Conservation (phyloP, 1,139 yeast species). For the Meyerozyma carpophila region DNA sequence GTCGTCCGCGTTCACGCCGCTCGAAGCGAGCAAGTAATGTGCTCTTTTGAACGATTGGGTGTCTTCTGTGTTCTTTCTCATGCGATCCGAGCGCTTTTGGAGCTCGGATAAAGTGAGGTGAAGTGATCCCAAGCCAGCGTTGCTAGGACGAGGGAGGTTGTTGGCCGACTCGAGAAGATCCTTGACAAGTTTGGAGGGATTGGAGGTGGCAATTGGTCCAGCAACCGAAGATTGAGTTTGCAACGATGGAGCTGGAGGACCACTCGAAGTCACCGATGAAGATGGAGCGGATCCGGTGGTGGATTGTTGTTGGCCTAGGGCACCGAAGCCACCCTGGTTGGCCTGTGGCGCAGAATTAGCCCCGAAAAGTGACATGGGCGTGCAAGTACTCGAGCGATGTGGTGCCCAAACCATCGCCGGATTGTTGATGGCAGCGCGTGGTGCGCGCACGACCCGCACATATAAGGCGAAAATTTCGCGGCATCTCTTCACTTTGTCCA, state of each 20-base stretch:
- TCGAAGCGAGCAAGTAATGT: conserved; percentile 83
- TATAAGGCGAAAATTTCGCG: not conserved
- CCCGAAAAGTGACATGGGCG: not conserved
- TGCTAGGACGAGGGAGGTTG: conserved; percentile 58
- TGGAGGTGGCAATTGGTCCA: conserved; percentile 4
- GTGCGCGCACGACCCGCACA: not conserved
- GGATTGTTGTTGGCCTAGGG: not conserved
- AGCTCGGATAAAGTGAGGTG: conserved; percentile 76
- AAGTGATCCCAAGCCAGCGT: conserved; percentile 63
- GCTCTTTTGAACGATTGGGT: conserved; percentile 68
- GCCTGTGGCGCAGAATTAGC: not conserved
- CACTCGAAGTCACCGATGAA: not conserved
- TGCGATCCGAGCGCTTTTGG: conserved; percentile 59
- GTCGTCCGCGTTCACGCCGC: conserved; percentile 86
- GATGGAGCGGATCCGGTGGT: not conserved
- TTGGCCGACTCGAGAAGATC: conserved; percentile 70
- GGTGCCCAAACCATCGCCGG: not conserved
- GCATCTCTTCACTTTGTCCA: conserved; percentile 35
- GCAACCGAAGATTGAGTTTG: not conserved
- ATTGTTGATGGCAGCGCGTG: not conserved
- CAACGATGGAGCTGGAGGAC: not conserved
- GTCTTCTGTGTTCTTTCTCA: conserved; percentile 44
- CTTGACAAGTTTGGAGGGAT: conserved; percentile 30
- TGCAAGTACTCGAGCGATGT: not conserved
- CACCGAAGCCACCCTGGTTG: not conserved